These are phyloP conservation scores for Paecilomyces variotii DNA, from an alignment of 2,329 filamentous ascomycete species.

Conservation along the genomic window DNA sequence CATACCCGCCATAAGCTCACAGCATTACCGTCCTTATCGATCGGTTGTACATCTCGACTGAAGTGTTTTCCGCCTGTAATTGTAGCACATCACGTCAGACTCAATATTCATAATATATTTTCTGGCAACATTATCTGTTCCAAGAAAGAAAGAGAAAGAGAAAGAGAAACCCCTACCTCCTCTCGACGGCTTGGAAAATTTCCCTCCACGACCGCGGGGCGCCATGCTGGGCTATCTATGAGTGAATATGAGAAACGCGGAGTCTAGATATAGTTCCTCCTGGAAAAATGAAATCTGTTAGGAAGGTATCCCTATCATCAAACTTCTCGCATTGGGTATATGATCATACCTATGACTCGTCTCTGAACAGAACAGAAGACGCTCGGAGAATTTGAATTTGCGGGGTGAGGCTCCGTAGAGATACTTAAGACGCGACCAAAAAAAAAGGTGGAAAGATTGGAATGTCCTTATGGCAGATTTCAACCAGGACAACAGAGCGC, in stretches of 20 bases:
- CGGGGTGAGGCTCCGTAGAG: background rate
- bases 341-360: background rate
- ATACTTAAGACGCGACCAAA: background rate
- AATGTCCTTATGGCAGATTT: background rate
- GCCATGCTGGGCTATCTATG: conserved; percentile 4
- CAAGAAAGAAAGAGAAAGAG: too few relatives aligned
- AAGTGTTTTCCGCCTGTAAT: conserved; percentile 82
- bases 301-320: background rate
- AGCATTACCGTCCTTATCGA: conserved; percentile 83
- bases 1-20: conserved; percentile 78
- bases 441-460: background rate
- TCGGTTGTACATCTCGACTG: conserved; percentile 79
- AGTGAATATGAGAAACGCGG: background rate
- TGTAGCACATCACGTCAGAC: background rate
- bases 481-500: background rate
- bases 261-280: background rate
- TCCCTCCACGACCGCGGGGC: conserved; percentile 9
- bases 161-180: conserved; percentile 4
- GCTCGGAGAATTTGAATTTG: background rate
- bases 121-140: background rate
- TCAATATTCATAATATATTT: background rate
- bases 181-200: conserved; percentile 11
- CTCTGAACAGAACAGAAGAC: background rate
- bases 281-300: background rate
- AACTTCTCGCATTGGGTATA: background rate